Conservation (phyloP, 2,329 filamentous ascomycete species). For the Biscogniauxia mediterranea region DNA sequence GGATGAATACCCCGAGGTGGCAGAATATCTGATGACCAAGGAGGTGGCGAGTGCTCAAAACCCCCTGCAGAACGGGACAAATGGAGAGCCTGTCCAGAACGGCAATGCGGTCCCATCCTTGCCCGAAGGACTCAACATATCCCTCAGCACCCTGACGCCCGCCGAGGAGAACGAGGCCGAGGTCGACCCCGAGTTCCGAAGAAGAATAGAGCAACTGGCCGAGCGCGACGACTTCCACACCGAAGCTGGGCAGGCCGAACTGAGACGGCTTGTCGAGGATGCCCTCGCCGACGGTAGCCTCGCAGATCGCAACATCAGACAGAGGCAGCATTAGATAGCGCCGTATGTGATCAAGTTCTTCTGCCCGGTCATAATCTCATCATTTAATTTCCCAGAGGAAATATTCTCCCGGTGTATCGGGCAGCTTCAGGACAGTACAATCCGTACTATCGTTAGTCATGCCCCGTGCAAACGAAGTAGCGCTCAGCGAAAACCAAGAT, state of each 20-base stretch:
- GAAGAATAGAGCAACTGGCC: slow-evolving; percentile 86
- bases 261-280: slow-evolving; percentile 78
- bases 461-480: slow-evolving; percentile 49
- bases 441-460: slow-evolving; percentile 46
- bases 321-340: slow-evolving; percentile 51
- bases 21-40: slow-evolving; percentile 60
- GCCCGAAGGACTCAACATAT: slow-evolving; percentile 75
- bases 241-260: slow-evolving; percentile 73
- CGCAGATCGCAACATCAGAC: slow-evolving; percentile 62
- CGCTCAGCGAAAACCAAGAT: slow-evolving; percentile 56
- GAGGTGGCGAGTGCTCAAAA: slow-evolving; percentile 30
- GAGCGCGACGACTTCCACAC: slow-evolving; percentile 79
- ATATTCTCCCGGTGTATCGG: slow-evolving; percentile 50
- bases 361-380: not conserved
- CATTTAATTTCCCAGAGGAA: slow-evolving; percentile 59
- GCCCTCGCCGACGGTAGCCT: slow-evolving; percentile 68
- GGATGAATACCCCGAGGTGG: slow-evolving; percentile 73
- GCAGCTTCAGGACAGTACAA: slow-evolving; percentile 53
- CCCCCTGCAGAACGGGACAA: slow-evolving; percentile 28
- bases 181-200: slow-evolving; percentile 78
- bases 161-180: slow-evolving; percentile 58
- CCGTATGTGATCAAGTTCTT: too few relatives aligned
- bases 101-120: slow-evolving; percentile 53
- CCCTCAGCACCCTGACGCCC: slow-evolving; percentile 71
- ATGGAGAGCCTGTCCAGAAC: slow-evolving; percentile 32